Conservation (phyloP, 129 eudicot species). For the Tanacetum coccineum region DNA sequence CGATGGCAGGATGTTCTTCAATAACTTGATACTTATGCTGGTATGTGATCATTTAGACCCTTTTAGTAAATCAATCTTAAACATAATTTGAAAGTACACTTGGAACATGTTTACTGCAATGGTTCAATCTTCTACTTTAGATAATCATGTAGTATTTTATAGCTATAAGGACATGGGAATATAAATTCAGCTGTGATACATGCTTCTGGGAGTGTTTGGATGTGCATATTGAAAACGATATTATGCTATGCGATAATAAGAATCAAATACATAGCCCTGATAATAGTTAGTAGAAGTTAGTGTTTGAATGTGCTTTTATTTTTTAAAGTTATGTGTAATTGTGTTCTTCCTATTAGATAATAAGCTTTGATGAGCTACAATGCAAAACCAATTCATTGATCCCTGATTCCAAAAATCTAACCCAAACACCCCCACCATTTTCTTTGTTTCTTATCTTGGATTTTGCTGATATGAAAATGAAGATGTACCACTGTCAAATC, state of each 20-base stretch:
- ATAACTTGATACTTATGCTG: slow-evolving; percentile 80
- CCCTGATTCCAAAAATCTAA: not conserved
- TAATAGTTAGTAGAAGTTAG: too few species aligned
- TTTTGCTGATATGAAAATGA: too few species aligned
- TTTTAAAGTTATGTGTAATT: too few species aligned
- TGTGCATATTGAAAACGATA: not conserved
- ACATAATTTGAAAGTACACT: not conserved
- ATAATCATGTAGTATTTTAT: too few species aligned
- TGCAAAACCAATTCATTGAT: not conserved
- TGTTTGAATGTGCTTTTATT: too few species aligned
- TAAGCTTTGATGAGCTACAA: too few species aligned
- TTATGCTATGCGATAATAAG: too few species aligned
- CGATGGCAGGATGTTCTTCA: slow-evolving; percentile 93
- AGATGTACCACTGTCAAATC: too few species aligned
- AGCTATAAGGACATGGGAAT: not conserved
- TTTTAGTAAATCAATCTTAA: not conserved
- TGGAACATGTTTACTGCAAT: slow-evolving; percentile 7
- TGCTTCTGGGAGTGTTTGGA: not conserved
- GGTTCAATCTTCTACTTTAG: too few species aligned
- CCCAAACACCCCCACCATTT: not conserved
- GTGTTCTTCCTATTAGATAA: too few species aligned
- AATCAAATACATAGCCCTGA: too few species aligned
- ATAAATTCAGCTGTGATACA: not conserved
- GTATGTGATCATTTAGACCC: too few species aligned
- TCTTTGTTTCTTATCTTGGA: not conserved